phyloP scores from a whole-genome alignment of 2,329 filamentous ascomycete species.

The Cordyceps pruinosa region DNA sequence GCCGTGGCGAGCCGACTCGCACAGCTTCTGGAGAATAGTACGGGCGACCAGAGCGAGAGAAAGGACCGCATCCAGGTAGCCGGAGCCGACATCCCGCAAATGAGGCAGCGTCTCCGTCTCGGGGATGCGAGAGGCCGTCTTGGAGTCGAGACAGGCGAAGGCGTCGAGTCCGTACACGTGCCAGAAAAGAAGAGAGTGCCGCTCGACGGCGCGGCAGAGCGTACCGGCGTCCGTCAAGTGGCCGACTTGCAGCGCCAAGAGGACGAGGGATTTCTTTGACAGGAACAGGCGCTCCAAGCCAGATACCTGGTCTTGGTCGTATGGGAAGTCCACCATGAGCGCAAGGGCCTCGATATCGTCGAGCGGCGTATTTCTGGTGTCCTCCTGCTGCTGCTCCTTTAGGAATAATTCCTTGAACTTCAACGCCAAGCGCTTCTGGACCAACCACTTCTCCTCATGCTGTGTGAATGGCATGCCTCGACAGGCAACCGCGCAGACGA shows the following conservation, averaged over 20 bases:
- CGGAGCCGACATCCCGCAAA: not conserved
- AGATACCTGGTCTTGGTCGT: constrained; percentile 6
- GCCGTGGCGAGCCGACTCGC: constrained; percentile 11
- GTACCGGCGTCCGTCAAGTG: not conserved
- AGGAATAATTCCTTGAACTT: constrained; percentile 19
- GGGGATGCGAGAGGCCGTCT: constrained; percentile 15
- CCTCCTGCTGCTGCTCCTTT: constrained; percentile 12
- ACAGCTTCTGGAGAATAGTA: constrained; percentile 11
- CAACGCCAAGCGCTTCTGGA: constrained; percentile 18
- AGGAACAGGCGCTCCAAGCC: constrained; percentile 18
- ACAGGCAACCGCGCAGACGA: constrained; percentile 20
- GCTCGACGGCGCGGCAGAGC: constrained; percentile 7
- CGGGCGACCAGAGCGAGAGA: constrained; percentile 17
- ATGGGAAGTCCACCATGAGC: constrained; percentile 18
- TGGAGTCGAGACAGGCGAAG: constrained; percentile 18
- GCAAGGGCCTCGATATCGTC: constrained; percentile 19
- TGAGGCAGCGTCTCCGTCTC: constrained; percentile 5
- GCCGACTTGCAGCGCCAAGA: constrained; percentile 16
- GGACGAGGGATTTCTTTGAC: constrained; percentile 20
- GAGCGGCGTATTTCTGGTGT: constrained; percentile 2
- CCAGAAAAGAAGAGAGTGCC: constrained; percentile 17
- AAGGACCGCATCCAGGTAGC: constrained; percentile 19
- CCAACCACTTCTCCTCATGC: constrained; percentile 15
- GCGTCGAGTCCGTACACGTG: constrained; percentile 19
- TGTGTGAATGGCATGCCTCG: constrained; percentile 19